Conservation (phyloP, 805 yeast species). For the Debaryomyces prosopidis region DNA sequence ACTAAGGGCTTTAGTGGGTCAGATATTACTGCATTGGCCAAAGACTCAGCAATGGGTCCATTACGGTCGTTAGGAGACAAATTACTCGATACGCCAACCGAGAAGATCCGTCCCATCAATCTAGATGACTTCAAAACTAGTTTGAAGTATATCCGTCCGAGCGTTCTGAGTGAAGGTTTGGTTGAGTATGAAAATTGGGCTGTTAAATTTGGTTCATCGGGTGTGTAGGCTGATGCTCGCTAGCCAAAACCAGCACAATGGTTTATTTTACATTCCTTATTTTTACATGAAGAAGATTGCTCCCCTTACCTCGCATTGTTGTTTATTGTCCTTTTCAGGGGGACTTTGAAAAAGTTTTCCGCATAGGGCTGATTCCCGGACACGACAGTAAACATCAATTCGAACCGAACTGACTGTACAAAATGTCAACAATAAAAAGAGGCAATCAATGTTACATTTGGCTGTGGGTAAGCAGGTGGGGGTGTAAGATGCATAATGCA, state of each 20-base stretch:
- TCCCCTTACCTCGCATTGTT: not conserved
- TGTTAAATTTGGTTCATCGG: conserved; percentile 78
- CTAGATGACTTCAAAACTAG: conserved; percentile 75
- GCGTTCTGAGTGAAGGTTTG: conserved; percentile 83
- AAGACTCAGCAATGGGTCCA: conserved; percentile 98
- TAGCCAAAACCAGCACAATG: not conserved
- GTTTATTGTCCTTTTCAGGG: not conserved
- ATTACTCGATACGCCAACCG: conserved; percentile 65
- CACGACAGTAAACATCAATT: not conserved
- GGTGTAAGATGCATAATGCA: too few relatives aligned
- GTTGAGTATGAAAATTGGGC: conserved; percentile 89
- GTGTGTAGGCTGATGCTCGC: conserved; percentile 48
- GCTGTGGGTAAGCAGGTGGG: too few relatives aligned
- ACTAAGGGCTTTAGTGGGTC: conserved; percentile 89
- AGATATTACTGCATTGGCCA: conserved; percentile 89
- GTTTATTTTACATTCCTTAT: not conserved
- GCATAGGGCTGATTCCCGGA: not conserved
- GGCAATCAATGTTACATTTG: too few relatives aligned
- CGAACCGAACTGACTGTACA: too few relatives aligned
- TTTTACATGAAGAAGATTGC: not conserved
- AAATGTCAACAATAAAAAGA: too few relatives aligned
- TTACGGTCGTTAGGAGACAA: conserved; percentile 86
- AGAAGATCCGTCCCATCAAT: conserved; percentile 73
- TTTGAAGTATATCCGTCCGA: conserved; percentile 78
- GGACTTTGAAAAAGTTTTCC: not conserved